phyloP scores from a whole-genome alignment of 176 grass and related monocot genomes.

The Cenchrus purpureus region DNA sequence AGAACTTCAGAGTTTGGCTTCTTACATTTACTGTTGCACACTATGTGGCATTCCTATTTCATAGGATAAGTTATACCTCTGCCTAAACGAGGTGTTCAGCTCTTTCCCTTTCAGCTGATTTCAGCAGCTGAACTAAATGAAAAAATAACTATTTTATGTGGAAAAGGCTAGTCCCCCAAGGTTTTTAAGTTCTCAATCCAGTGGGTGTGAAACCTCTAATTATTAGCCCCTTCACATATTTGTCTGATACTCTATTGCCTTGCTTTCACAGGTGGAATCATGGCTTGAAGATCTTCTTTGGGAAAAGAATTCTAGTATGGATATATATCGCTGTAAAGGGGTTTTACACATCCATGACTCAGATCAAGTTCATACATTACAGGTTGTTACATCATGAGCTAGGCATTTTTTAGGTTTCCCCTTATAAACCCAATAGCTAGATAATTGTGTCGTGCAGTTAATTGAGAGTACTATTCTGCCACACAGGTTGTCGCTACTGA shows the following conservation, averaged over 20 bases:
- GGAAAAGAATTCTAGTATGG: constrained; percentile 78
- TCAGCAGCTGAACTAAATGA: constrained; percentile 11
- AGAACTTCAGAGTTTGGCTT: neutral
- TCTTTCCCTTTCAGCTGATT: neutral
- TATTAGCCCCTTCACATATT: neutral
- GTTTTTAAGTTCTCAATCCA: neutral
- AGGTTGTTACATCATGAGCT: constrained; percentile 62
- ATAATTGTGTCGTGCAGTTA: neutral
- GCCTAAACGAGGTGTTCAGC: neutral
- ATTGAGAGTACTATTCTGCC: neutral
- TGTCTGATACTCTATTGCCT: neutral
- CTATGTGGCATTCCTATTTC: neutral
- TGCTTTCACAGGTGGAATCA: constrained; percentile 61
- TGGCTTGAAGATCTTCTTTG: constrained; percentile 99
- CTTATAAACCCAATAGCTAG: neutral
- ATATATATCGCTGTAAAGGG: constrained; percentile 95
- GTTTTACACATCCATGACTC: constrained; percentile 76
- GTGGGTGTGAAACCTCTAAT: neutral
- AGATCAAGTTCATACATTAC: constrained; percentile 85
- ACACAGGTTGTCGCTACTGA: constrained; percentile 3
- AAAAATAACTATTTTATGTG: neutral
- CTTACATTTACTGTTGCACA: neutral
- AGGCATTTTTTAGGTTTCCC: neutral
- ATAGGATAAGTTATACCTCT: neutral
- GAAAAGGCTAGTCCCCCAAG: neutral